Base-by-base conservation (phyloP, 169 alveolate species). In the Eimeria brunetti region DNA sequence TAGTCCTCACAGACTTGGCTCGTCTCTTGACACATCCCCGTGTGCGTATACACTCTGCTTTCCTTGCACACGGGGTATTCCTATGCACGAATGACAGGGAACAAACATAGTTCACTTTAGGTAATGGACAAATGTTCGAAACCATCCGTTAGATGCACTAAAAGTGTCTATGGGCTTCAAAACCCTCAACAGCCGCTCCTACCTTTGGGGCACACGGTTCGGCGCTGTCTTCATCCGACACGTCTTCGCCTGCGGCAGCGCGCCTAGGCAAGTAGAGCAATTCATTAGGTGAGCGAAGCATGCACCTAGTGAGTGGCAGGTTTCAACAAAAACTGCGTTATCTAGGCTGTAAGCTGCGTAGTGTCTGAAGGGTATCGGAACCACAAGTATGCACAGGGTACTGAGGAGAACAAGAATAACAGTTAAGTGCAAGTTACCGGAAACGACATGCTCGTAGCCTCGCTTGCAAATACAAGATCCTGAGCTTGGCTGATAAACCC, bases 121-220 rank as follows among this genome's bases (percentile, higher is more conserved):
- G 64, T 36, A 78, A 44, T 0, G 8, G 41, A 0, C 41, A n/a
- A 46, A 46, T 22, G 1, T 20, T 12, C 5, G 38, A 78, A 20
- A 2, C 11, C 24, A 7, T 3, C 30, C 80, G 38, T 44, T 2
- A n/a, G 30, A 75, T 75, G 11, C 16, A 75, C 2, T 36, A 75
- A 38, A 38, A 16, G 38, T 9, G 58, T 7, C 80, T 49, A 69
- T 69, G 80, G 12, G 18, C 16, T 69, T 69, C 51, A 33, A 69
- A 4, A 69, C 80, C 7, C 64, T 44, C 64, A 24, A 41, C 44
- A 3, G 41, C 44, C 9, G 27, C 71, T n/a, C 75, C 24, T 83
- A 83, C 90, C 67, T 30, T 83, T 51, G 90, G 90, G 36, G 44
- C 27, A 30, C 90, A 83, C 27, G 90, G 90, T 20, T 83, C 90